phyloP scores from a whole-genome alignment of 306 rosid species.

The Calophaca sinica region DNA sequence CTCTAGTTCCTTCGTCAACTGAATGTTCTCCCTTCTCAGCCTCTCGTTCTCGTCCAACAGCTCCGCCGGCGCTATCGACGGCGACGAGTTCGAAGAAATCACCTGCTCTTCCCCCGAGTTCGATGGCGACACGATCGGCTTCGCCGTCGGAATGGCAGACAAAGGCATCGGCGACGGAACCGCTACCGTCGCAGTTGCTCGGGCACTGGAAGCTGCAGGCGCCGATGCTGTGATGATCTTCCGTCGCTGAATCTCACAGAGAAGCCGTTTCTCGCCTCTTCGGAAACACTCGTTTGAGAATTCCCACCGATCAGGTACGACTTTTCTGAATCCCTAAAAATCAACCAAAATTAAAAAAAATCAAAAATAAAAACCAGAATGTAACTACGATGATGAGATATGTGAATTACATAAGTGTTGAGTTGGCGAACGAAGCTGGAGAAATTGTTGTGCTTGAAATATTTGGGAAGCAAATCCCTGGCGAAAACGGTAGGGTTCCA shows the following conservation, averaged over 20 bases:
- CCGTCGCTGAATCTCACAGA: constrained; percentile 85
- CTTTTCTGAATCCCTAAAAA: constrained; percentile 80
- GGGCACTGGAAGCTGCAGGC: not conserved
- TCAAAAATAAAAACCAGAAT: not conserved
- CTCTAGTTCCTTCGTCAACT: constrained; percentile 66
- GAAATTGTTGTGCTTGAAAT: constrained; percentile 91
- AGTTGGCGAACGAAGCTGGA: constrained; percentile 95
- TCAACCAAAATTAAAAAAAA: not conserved
- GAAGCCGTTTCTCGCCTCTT: constrained; percentile 67
- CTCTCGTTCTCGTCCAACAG: constrained; percentile 82
- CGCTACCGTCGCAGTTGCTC: not conserved
- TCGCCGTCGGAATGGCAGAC: constrained; percentile 40
- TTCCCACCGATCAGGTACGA: constrained; percentile 93
- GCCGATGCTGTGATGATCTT: constrained; percentile 42
- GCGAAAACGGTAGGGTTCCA: constrained; percentile 93
- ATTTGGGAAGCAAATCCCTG: constrained; percentile 82
- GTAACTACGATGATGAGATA: not conserved
- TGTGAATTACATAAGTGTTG: constrained; percentile 75
- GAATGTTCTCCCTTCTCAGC: constrained; percentile 75
- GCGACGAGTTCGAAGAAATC: constrained; percentile 66
- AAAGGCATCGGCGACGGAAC: constrained; percentile 39
- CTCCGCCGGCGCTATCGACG: constrained; percentile 58
- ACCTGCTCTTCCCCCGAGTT: constrained; percentile 80
- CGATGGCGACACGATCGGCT: constrained; percentile 56
- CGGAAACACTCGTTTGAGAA: constrained; percentile 81